Base-by-base conservation (phyloP, 306 rosid genomes). In the Rosa lucieae region DNA sequence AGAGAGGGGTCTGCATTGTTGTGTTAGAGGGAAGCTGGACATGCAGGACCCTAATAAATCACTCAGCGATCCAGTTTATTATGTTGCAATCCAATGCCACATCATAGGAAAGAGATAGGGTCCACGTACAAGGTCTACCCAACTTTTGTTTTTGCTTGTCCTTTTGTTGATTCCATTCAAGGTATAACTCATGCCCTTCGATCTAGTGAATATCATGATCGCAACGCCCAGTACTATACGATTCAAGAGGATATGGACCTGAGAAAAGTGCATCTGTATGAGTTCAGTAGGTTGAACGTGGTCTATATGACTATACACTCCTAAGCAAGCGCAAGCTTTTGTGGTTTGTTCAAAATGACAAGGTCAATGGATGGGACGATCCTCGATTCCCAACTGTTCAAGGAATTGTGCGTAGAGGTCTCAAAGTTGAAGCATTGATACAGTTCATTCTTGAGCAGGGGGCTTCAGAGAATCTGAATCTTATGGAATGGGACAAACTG, bases 401-500 rank as follows among this genome's bases (percentile, higher is more conserved):
- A 82, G 98, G 98, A 74, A 94, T 94, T 79, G 94, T 94, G 70
- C 94, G 97, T 40, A 83, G 98, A 82, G 98, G 97, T 67, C 82
- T 94, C 81, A 94, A 94, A 85, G 73, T 92, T 70, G 97, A 94
- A 84, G 96, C 98, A 1, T 78, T 94, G 40, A 77, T 94, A 68
- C 98, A 94, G 67, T 94, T 94, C 78, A 94, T 94, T 82, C 91
- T 94, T 82, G 98, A 94, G 86, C 97, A 90, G 98, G 98, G 97
- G 47, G 98, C 97, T 6, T 94, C 97, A 3, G 90, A 87, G 84
- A 92, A 94, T 83, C 97, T 94, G 80, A 94, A 92, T 85, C 95
- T 94, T 80, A 94, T 92, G 98, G 97, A 94, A 70, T 94, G 97
- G 97, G 98, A 94, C 90, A 94, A 94, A 84, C 93, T 94, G 7